These are phyloP conservation scores for Niveomyces coronatus DNA, from an alignment of 2,329 filamentous ascomycete species.

Conservation along the genomic window DNA sequence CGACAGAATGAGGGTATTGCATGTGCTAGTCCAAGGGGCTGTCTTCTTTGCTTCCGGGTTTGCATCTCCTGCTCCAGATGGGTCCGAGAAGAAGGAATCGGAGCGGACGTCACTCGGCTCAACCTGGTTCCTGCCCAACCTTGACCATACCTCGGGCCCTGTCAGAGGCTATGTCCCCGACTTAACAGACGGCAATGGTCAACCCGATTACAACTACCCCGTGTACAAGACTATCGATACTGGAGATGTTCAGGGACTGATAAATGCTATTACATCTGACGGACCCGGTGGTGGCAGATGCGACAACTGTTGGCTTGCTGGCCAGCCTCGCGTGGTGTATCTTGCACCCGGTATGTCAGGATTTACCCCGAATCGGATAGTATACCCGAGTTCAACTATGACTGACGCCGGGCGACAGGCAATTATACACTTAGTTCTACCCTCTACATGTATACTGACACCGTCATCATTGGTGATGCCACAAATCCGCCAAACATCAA, in stretches of 20 bases:
- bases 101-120: no score
- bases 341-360: conserved; percentile 12
- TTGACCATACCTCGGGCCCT: conserved; percentile 13
- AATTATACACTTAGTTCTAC: conserved; percentile 12
- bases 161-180: conserved; percentile 14
- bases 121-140: conserved; percentile 15
- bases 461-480: conserved; percentile 73
- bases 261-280: conserved; percentile 6
- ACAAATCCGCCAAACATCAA: conserved; percentile 58
- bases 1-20: conserved; percentile 1
- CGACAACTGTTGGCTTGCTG: conserved; percentile 14
- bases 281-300: conserved; percentile 11
- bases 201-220: conserved; percentile 12
- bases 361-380: no score
- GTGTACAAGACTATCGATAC: conserved; percentile 12
- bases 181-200: conserved; percentile 8
- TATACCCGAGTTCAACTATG: neutral
- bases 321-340: conserved; percentile 14
- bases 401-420: conserved; percentile 5
- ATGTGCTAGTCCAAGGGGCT: conserved; percentile 3
- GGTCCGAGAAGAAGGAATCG: conserved; percentile 9
- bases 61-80: conserved; percentile 4
- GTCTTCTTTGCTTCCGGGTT: conserved; percentile 1
- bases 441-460: conserved; percentile 33
- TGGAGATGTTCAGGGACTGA: conserved; percentile 6